Percentiles rank a stretch among this genome's conserved stretches.
Conservation (phyloP, 2,329 filamentous ascomycete species). For the Diaporthe citrichinensis region DNA sequence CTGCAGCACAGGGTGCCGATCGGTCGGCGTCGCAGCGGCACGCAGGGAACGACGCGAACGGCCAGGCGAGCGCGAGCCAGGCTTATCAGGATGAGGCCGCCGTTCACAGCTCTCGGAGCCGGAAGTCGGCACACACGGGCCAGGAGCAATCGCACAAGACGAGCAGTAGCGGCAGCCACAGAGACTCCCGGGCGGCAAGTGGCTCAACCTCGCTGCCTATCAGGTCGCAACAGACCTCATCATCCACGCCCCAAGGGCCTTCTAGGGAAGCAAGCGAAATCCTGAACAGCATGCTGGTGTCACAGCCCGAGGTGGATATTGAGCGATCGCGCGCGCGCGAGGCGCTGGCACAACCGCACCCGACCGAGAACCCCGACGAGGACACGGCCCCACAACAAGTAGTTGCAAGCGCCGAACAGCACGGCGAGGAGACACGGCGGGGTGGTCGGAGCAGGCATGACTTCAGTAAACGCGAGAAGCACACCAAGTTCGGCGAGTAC, state of each 20-base stretch:
- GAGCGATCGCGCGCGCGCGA: constrained; percentile 79
- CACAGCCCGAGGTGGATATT: constrained; percentile 81
- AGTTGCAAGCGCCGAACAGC: constrained; percentile 57
- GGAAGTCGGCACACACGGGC: constrained; percentile 53
- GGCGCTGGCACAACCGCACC: constrained; percentile 68
- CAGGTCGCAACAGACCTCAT: constrained; percentile 60
- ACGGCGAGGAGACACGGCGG: constrained; percentile 61
- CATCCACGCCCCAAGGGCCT: constrained; percentile 70
- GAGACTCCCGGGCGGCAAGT: constrained; percentile 53
- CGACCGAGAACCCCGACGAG: constrained; percentile 56
- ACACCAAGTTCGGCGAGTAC: constrained; percentile 94
- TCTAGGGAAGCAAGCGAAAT: constrained; percentile 84
- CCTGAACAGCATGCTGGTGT: constrained; percentile 82
- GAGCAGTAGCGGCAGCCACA: constrained; percentile 53
- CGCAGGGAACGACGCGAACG: constrained; percentile 50
- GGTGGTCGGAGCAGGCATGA: constrained; percentile 72
- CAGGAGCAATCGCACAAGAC: constrained; percentile 58
- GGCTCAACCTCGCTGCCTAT: constrained; percentile 59
- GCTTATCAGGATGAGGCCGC: constrained; percentile 52
- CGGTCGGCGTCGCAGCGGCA: constrained; percentile 36
- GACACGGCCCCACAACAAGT: constrained; percentile 62
- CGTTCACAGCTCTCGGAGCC: constrained; percentile 55
- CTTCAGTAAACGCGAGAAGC: constrained; percentile 75
- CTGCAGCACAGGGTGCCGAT: constrained; percentile 47
- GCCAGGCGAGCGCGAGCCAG: constrained; percentile 51